Conservation (phyloP, 1,284 basidiomycete species). For the Cronartium quercuum region DNA sequence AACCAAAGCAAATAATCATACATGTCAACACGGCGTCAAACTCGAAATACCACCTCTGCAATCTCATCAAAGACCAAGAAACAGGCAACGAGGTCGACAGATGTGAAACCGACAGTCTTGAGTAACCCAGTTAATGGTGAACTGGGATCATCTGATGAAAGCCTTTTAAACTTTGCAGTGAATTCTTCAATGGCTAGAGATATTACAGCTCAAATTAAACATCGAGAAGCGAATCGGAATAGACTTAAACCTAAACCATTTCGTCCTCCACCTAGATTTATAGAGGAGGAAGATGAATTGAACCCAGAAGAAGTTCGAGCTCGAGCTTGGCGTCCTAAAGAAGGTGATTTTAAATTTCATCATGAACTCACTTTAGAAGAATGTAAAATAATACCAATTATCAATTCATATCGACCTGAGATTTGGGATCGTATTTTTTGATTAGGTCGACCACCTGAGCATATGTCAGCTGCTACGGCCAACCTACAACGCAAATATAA, state of each 20-base stretch:
- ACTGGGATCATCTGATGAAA: too few relatives aligned
- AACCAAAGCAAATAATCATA: too few relatives aligned
- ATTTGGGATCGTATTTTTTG: neutral
- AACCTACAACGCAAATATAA: constrained; percentile 30
- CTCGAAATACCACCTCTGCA: too few relatives aligned
- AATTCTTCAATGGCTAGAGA: too few relatives aligned
- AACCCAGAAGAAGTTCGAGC: constrained; percentile 16
- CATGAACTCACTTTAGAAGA: neutral
- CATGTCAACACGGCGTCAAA: too few relatives aligned
- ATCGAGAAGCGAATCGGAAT: neutral
- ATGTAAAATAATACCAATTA: neutral
- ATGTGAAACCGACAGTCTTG: too few relatives aligned
- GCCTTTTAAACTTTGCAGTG: too few relatives aligned
- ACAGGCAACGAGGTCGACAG: too few relatives aligned
- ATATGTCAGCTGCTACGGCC: constrained; percentile 26
- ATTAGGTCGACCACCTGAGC: constrained; percentile 12
- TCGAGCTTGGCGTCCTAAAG: constrained; percentile 20
- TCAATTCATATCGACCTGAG: neutral
- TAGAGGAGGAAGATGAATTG: constrained; percentile 8
- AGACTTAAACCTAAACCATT: neutral
- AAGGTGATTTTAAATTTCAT: neutral
- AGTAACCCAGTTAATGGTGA: too few relatives aligned
- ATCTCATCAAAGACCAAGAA: too few relatives aligned
- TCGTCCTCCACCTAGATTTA: too few relatives aligned
- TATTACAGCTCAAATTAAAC: too few relatives aligned